phyloP scores from a whole-genome alignment of 768 basidiomycete genomes.

The Thelephora aurantiotincta region DNA sequence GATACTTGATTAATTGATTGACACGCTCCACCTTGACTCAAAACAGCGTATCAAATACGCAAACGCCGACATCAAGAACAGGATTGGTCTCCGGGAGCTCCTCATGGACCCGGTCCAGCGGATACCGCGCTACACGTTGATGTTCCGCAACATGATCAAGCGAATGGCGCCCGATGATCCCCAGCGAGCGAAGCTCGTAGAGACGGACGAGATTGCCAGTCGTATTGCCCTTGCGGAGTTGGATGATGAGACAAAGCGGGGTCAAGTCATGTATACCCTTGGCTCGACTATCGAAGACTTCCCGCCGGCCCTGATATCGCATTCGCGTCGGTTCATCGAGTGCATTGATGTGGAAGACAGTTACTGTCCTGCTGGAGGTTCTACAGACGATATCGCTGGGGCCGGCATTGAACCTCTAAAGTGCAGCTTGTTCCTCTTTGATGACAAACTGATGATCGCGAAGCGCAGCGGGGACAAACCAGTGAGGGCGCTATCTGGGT shows the following conservation, averaged over 20 bases:
- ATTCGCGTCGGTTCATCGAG: slow-evolving; percentile 77
- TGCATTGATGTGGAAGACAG: slow-evolving; percentile 88
- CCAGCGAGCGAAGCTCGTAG: slow-evolving; percentile 63
- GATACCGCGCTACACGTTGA: slow-evolving; percentile 85
- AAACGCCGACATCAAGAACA: slow-evolving; percentile 56
- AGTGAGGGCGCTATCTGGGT: slow-evolving; percentile 54
- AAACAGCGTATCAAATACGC: slow-evolving; percentile 77
- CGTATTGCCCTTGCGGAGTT: slow-evolving; percentile 86
- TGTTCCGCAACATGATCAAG: slow-evolving; percentile 88
- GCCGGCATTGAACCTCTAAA: slow-evolving; percentile 36
- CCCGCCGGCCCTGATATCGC: slow-evolving; percentile 81
- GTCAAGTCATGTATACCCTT: slow-evolving; percentile 77
- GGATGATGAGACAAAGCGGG: slow-evolving; percentile 83
- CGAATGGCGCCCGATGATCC: slow-evolving; percentile 69
- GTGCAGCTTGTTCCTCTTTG: slow-evolving; percentile 86
- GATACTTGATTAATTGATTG: background rate
- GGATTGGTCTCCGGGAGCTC: slow-evolving; percentile 79
- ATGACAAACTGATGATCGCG: slow-evolving; percentile 84
- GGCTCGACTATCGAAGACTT: slow-evolving; percentile 80
- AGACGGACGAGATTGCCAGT: slow-evolving; percentile 79
- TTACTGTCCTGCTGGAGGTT: slow-evolving; percentile 25
- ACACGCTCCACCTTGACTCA: slow-evolving; percentile 4
- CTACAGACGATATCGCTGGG: slow-evolving; percentile 26
- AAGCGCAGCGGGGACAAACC: slow-evolving; percentile 75
- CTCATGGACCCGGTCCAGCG: slow-evolving; percentile 96